phyloP scores from a whole-genome alignment of 2,329 filamentous ascomycete species.

The Pseudocercospora vitis region DNA sequence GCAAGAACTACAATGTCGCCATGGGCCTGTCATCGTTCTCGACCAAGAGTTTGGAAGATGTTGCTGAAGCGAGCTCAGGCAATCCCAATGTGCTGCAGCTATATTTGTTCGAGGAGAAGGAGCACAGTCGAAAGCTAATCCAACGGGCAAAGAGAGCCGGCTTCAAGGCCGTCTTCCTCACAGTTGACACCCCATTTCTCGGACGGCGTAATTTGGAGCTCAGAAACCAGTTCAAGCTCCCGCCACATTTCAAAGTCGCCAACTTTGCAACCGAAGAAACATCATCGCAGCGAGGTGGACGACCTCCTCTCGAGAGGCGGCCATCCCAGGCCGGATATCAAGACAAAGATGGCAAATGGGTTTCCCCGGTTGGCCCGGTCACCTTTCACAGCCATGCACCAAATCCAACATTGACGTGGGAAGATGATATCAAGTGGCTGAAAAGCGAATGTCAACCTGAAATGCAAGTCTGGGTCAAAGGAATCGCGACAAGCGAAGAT shows the following conservation, averaged over 20 bases:
- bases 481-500: constrained; percentile 45
- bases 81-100: constrained; percentile 57
- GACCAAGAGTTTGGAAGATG: constrained; percentile 54
- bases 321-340: constrained; percentile 16
- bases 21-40: constrained; percentile 55
- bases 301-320: constrained; percentile 10
- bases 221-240: constrained; percentile 53
- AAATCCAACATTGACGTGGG: constrained; percentile 49
- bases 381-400: constrained; percentile 44
- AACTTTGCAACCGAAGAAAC: constrained; percentile 37
- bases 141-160: constrained; percentile 43
- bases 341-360: constrained; percentile 32
- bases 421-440: constrained; percentile 52
- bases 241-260: constrained; percentile 38
- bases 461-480: constrained; percentile 53
- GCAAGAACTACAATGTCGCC: constrained; percentile 44
- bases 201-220: constrained; percentile 57
- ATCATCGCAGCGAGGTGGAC: constrained; percentile 15
- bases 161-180: constrained; percentile 58
- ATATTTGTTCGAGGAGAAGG: constrained; percentile 55
- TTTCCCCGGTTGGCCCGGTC: constrained; percentile 38
- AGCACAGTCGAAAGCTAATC: constrained; percentile 46
- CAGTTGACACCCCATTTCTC: constrained; percentile 57
- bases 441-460: constrained; percentile 46
- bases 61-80: constrained; percentile 44